Evolutionary conservation across 768 basidiomycete genomes (phyloP), one percentile per base, ranked within the genome.

Genomic region (Trametopsis cervina): DNA sequence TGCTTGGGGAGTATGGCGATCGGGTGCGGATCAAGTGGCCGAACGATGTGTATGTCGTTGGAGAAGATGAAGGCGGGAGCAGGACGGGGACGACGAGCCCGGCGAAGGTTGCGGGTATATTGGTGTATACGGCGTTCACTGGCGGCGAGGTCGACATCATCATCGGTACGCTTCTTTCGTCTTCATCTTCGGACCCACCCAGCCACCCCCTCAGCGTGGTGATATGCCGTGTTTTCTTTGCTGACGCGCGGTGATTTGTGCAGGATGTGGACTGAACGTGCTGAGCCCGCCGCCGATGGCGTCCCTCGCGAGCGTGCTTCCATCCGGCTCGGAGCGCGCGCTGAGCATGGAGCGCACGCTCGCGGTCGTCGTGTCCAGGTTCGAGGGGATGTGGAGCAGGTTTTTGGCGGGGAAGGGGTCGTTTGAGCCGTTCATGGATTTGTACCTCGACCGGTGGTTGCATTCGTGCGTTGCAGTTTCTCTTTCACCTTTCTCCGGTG

Each of bases 11-110:
- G 26, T 71, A 68, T 43, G 82, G 78, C 11, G 66, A 78, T 2
- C 71, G 71, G 12, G 77, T 96, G 10, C 73, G 82, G 35, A 69
- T 98, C 21, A 98, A 97, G 64, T 98, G 96, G 96, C 96, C 95
- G 17, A 98, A 98, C 59, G 96, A 98, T 57, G 70, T 99, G 3
- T 97, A 97, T 58, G 86, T 82, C 1, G 73, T 81, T 35, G 69
- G 73, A 35, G 79, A 70, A 26, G 29, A 33, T 7, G 29, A 33
- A 7, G 15, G 29, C 29, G 29, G 29, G 7, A 33, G 29, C 9
- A 33, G 9, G 29, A 67, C 63, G 3, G 69, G 79, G 50, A 80
- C 69, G 33, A 68, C 66, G 4, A 68, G 78, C 54, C 65, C 66
- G 49, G 83, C 76, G 65, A 98, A 99, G 65, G 69, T 97, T 27